Evolutionary conservation across 2,329 filamentous ascomycete species (phyloP), one percentile per base, ranked within the genome.

Genomic region (Penicillium corylophilum): DNA sequence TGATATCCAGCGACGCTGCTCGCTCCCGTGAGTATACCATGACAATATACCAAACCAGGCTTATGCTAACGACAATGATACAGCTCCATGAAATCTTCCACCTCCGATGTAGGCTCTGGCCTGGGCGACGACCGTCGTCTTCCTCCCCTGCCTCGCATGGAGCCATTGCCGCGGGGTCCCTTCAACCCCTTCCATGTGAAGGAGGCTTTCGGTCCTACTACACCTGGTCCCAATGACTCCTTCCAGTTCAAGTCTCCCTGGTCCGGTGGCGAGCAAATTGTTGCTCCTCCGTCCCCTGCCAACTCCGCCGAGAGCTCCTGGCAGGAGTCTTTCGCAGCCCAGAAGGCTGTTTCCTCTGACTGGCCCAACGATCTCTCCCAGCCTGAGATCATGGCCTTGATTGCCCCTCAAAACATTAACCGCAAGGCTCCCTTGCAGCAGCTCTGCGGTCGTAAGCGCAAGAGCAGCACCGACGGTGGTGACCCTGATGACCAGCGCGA

Each of bases 391-490:
- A 61, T 72, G 61, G 55, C 62, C 36, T 53, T 73, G 31, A 67
- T 73, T 35, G 65, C 65, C 7, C 71, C 71, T 1, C 64, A 66
- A 29, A 65, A 71, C 46, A 70, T 70, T 43, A 72, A 66, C 57
- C 70, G 71, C 45, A 73, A 73, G 56, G 64, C 65, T 0, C 71
- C 71, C 18, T 57, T 73, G 23, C 71, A 73, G 60, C 70, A 73
- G 46, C 57, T 71, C 7, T 73, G 70, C 49, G 70, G 70, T 29
- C 68, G 70, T 10, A 73, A 73, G 63, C 70, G 71, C 48, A 73
- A 72, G 58, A 63, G 64, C 22, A 70, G 67, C 49, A 45, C 62
- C 44, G 55, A 63, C 42, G 65, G 67, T 7, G 55, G 52, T 7
- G 70, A 72, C 29, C 57, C 56, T 15, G 70, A 72, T 52, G 70